A percentile compares a stretch with the other conserved stretches of the same genome.
These are phyloP conservation scores for Evernia prunastri DNA, from an alignment of 495 filamentous ascomycete species.

Conservation along the genomic window DNA sequence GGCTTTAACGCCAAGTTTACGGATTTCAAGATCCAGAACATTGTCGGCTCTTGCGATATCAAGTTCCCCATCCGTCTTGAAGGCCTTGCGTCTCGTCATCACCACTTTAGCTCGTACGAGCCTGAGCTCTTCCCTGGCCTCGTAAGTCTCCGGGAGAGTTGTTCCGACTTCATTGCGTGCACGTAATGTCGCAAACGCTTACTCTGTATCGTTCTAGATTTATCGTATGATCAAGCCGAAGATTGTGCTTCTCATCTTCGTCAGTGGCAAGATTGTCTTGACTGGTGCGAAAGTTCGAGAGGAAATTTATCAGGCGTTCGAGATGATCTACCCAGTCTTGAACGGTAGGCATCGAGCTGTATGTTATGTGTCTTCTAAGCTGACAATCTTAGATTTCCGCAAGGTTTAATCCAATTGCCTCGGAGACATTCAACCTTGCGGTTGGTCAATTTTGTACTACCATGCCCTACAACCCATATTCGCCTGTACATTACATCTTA, in stretches of 20 bases:
- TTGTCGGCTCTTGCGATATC: constrained; percentile 84
- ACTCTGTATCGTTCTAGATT: constrained; percentile 41
- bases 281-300: constrained; percentile 97
- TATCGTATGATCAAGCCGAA: constrained; percentile 99
- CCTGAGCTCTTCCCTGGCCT: constrained; percentile 98
- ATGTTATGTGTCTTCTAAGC: constrained; percentile 9
- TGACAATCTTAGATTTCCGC: constrained; percentile 54
- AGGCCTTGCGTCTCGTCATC: constrained; percentile 89
- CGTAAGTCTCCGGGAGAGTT: neutral
- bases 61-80: constrained; percentile 98
- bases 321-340: constrained; percentile 98
- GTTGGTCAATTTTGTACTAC: constrained; percentile 28
- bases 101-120: constrained; percentile 99
- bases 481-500: constrained; percentile 52
- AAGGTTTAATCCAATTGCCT: constrained; percentile 44
- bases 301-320: constrained; percentile 98
- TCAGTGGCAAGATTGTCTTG: constrained; percentile 96
- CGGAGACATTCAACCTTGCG: constrained; percentile 11
- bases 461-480: constrained; percentile 33
- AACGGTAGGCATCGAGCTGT: constrained; percentile 54
- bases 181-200: neutral
- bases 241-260: constrained; percentile 98
- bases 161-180: neutral
- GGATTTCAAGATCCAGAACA: constrained; percentile 99
- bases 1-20: constrained; percentile 99